Conservation (phyloP, 495 filamentous ascomycete species). For the Penicillium verhagenii region DNA sequence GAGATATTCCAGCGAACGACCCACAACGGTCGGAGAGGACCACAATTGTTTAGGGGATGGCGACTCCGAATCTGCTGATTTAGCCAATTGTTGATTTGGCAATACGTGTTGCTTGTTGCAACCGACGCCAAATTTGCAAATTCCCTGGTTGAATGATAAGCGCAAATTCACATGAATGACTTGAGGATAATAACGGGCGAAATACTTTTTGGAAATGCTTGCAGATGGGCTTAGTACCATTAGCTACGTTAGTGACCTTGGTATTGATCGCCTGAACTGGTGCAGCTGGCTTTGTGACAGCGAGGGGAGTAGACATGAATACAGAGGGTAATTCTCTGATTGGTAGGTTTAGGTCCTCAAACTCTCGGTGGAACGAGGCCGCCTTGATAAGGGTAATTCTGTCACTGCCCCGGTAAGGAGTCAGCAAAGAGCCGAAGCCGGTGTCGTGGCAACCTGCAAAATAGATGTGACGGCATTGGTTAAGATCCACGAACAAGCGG, state of each 20-base stretch:
- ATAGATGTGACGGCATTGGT: conserved; percentile 66
- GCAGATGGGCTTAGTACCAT: conserved; percentile 31
- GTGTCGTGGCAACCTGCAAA: conserved; percentile 64
- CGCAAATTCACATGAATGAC: not conserved
- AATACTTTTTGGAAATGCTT: conserved; percentile 42
- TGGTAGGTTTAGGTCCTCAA: conserved; percentile 33
- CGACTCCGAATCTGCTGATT: conserved; percentile 6
- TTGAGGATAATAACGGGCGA: not conserved
- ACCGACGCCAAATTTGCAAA: conserved; percentile 37
- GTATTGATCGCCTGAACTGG: conserved; percentile 4
- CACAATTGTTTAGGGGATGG: conserved; percentile 19
- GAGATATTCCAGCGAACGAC: conserved; percentile 29
- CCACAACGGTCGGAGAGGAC: conserved; percentile 14
- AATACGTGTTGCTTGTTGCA: conserved; percentile 41
- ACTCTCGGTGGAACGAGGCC: conserved; percentile 38
- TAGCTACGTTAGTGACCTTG: conserved; percentile 7
- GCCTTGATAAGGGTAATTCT: conserved; percentile 55
- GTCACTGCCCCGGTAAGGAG: conserved; percentile 46
- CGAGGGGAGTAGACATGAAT: conserved; percentile 38
- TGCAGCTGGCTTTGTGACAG: conserved; percentile 16
- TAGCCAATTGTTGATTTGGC: conserved; percentile 1
- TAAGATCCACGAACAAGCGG: conserved; percentile 55
- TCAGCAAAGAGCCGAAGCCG: conserved; percentile 56
- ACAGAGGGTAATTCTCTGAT: conserved; percentile 45
- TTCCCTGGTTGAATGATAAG: conserved; percentile 28